Evolutionary conservation across 192 early-diverging fungal genomes (phyloP).

Genomic region (Linnemannia elongata): DNA sequence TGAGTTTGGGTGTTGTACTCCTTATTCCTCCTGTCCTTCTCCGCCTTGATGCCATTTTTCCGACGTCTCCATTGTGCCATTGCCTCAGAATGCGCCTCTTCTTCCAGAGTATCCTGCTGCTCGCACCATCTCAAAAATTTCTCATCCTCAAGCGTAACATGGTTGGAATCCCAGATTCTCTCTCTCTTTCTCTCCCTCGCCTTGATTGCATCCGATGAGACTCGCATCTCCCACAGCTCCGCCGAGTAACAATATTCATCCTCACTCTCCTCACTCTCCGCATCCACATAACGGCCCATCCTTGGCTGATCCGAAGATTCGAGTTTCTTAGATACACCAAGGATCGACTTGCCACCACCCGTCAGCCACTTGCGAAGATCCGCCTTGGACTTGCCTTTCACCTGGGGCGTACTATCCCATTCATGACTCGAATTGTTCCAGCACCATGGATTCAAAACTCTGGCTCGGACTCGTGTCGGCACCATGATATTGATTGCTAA

Average conservation of each 20-base stretch:
- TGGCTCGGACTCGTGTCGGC: neutral
- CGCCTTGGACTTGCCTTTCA: too few relatives aligned
- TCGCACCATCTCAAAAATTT: too few relatives aligned
- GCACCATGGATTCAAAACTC: neutral
- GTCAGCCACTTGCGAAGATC: too few relatives aligned
- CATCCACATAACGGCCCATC: neutral
- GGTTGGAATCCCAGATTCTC: neutral
- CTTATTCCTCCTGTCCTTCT: too few relatives aligned
- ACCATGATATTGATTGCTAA: conserved; percentile 1
- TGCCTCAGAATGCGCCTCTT: too few relatives aligned
- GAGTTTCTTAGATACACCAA: neutral
- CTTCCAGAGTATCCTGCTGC: too few relatives aligned
- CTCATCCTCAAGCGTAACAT: too few relatives aligned
- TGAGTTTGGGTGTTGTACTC: conserved; percentile 5
- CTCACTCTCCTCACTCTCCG: neutral
- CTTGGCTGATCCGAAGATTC: neutral
- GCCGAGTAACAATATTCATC: neutral
- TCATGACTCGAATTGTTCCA: neutral
- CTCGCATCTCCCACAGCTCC: too few relatives aligned
- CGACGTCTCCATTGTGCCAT: too few relatives aligned
- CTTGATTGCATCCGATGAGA: neutral
- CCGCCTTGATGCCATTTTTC: too few relatives aligned
- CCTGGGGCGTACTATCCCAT: neutral
- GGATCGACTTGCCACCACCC: neutral
- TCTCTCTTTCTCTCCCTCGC: neutral